Conservation (phyloP, 371 early-diverging fungal species). For the Zychaea mexicana region DNA sequence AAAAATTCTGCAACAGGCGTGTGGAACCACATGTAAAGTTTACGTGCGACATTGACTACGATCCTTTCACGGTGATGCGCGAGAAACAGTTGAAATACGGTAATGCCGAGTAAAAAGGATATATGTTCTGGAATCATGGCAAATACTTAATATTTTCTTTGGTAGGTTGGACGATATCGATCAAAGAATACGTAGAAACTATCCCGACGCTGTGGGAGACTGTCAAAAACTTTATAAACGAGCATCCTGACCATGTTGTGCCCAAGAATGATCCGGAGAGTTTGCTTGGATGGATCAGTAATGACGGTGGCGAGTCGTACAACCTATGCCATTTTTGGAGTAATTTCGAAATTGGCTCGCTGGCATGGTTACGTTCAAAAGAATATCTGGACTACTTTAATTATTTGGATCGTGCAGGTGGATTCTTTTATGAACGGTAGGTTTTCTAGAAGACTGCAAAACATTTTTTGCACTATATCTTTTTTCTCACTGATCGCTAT, state of each 20-base stretch:
- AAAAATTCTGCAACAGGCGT: conserved; percentile 62
- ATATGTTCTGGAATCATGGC: not conserved
- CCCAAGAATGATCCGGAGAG: conserved; percentile 15
- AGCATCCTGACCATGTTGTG: conserved; percentile 39
- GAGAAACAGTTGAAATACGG: conserved; percentile 82
- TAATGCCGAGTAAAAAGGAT: conserved; percentile 7
- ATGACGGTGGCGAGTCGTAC: conserved; percentile 51
- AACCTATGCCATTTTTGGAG: conserved; percentile 87
- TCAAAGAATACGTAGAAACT: conserved; percentile 80
- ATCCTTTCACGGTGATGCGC: conserved; percentile 88
- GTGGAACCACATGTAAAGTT: conserved; percentile 94
- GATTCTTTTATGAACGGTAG: conserved; percentile 96
- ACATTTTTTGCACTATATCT: too few species aligned
- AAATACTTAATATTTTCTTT: not conserved
- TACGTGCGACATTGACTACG: conserved; percentile 88
- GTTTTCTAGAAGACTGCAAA: conserved; percentile 39
- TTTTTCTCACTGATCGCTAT: not conserved
- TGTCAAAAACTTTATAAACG: conserved; percentile 53
- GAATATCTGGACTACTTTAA: conserved; percentile 80
- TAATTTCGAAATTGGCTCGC: conserved; percentile 48
- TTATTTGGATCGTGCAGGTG: conserved; percentile 78
- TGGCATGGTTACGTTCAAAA: conserved; percentile 39
- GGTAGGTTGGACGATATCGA: conserved; percentile 74
- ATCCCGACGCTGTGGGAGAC: conserved; percentile 83
- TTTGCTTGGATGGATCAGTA: conserved; percentile 44